A percentile compares a stretch with the other conserved stretches of the same genome.
These are phyloP conservation scores for Ceratocystiopsis minuta DNA, from an alignment of 2,329 filamentous ascomycete genomes.

Conservation along the genomic window DNA sequence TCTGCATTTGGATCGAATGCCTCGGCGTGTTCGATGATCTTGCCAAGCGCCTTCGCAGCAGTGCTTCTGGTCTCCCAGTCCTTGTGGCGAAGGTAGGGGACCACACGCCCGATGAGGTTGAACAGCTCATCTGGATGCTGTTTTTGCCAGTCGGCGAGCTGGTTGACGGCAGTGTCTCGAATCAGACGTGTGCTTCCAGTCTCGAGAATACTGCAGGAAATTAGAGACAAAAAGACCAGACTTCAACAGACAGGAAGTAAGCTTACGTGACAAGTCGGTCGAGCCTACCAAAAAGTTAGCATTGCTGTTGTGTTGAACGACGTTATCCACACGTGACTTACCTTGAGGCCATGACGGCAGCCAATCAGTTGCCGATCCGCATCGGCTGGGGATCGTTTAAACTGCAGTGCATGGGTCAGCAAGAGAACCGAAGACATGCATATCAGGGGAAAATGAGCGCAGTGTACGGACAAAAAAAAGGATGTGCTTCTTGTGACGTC, in stretches of 20 bases:
- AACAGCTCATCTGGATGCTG: constrained; percentile 95
- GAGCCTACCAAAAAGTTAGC: constrained; percentile 37
- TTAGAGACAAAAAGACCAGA: not conserved
- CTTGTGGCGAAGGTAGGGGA: constrained; percentile 89
- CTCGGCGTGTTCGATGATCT: constrained; percentile 79
- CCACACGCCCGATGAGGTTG: constrained; percentile 78
- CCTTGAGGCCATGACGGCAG: constrained; percentile 34
- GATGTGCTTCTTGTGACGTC: not conserved
- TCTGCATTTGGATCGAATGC: constrained; percentile 74
- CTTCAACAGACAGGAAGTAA: not conserved
- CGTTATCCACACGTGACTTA: constrained; percentile 14
- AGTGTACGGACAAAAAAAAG: not conserved
- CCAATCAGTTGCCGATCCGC: constrained; percentile 3
- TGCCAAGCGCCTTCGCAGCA: constrained; percentile 82
- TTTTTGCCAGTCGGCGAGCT: constrained; percentile 94
- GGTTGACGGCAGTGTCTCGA: constrained; percentile 88
- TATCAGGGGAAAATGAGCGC: not conserved
- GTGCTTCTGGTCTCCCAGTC: constrained; percentile 95
- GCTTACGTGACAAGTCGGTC: constrained; percentile 78
- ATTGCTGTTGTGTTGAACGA: not conserved
- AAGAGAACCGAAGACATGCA: not conserved
- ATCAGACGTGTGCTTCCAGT: constrained; percentile 93
- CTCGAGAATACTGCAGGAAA: constrained; percentile 58
- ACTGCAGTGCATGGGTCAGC: not conserved
- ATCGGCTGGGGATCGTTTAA: not conserved